Base-by-base conservation (phyloP, 345 rosid species). In the Pistacia atlantica region DNA sequence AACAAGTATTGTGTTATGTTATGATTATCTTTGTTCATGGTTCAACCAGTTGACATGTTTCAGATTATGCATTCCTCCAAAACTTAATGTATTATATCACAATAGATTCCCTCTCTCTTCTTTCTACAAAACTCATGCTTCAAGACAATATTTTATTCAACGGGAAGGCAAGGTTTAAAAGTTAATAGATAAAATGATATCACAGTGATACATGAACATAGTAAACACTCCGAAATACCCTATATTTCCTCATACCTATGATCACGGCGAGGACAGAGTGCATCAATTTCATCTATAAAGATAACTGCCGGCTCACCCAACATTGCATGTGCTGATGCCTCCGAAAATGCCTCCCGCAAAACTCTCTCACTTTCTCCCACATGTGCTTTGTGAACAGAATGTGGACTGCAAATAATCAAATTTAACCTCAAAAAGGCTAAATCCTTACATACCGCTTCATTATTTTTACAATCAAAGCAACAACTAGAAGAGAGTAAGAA, bases 231-330 rank as follows among this genome's bases (percentile, higher is more conserved):
- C 42, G 14, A 49, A 2, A 38, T 58, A 46, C 17, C 20, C 12
- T 3, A 20, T 22, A 12, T n/a, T 73, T 22, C 48, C 10, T 22
- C 73, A 72, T 83, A 93, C 99, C 93, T 81, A 72, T 88, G 86
- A 85, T 79, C 88, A 75, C 97, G 96, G 2, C 86, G 93, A 79
- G 97, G 97, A 82, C 95, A 95, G 33, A 95, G 87, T 17, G 88
- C 95, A 75, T 95, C 98, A 38, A 96, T 89, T 82, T 96, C 99
- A 82, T 96, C 98, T 16, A 93, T 91, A 37, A 96, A 93, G 77
- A 95, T 78, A 66, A 95, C 95, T 0, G 97, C 87, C 4, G 97
- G 95, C 76, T 83, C 87, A 75, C 90, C 98, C 7, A 83, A 84
- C 58, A 18, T 77, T 67, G 91, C 89, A 71, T 85, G 89, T 42